phyloP scores from a whole-genome alignment of 345 rosid genomes.

The Gossypium anomalum region DNA sequence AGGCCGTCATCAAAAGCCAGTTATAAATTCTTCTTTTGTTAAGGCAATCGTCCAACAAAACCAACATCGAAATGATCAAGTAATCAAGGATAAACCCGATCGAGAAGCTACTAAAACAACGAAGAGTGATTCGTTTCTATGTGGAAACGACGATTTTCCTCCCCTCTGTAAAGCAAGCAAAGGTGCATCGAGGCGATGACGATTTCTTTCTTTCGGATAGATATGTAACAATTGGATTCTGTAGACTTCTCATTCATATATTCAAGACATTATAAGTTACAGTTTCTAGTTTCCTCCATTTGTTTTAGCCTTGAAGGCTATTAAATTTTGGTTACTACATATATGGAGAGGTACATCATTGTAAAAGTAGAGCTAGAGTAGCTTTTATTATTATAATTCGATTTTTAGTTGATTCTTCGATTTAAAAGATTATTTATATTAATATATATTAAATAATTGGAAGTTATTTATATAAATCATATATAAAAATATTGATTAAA shows the following conservation, averaged over 20 bases:
- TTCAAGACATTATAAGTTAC: no score
- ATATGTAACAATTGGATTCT: neutral
- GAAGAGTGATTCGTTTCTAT: neutral
- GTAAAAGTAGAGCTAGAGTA: no score
- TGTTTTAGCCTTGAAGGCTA: no score
- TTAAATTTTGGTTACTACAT: no score
- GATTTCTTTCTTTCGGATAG: neutral
- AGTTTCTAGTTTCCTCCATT: no score
- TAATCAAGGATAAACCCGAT: neutral
- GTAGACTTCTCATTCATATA: neutral
- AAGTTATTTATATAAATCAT: no score
- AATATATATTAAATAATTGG: no score
- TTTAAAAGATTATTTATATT: no score
- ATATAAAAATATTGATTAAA: no score
- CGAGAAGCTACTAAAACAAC: neutral
- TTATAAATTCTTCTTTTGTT: neutral
- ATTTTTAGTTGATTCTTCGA: no score
- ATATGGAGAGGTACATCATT: no score
- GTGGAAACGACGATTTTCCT: slow-evolving; percentile 7
- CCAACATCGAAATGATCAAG: slow-evolving; percentile 3
- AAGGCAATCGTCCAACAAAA: slow-evolving; percentile 10
- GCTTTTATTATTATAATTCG: no score
- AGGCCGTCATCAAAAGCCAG: slow-evolving; percentile 1
- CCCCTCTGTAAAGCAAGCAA: neutral
- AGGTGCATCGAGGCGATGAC: neutral